Evolutionary conservation across 139 green algal species (phyloP), one percentile per base, ranked within the genome.

Genomic region (Raphidocelis subcapitata): DNA sequence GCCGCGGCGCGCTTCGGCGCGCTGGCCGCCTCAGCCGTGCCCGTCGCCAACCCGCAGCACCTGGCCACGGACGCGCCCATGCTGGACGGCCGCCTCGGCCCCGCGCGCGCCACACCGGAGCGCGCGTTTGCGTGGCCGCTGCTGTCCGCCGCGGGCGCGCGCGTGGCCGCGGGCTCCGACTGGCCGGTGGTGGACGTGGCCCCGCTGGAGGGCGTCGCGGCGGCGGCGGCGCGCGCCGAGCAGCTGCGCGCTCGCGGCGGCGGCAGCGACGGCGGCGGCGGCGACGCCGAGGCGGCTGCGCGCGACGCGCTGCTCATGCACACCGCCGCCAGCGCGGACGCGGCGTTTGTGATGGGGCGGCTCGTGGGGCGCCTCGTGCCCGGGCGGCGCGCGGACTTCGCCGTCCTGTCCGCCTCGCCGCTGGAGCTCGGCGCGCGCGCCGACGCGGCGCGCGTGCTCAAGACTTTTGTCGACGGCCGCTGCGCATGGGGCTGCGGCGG

Each of bases 1-100:
- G 52, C 74, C 14, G 67, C 75, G 1, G 51, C 54, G 49, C 61
- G 55, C 31, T 41, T 87, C 35, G 54, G 49, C n/a, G 56, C 59
- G 16, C 56, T 83, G 51, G 72, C 68, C 0, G 63, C 70, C 4
- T 20, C 26, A 0, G 55, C 46, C 24, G n/a, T 84, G 3, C 79
- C 79, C 8, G 84, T 90, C 28, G 69, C 85, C 55, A 94, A 94
- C 79, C 86, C 89, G 21, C 81, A 87, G 73, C 89, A 94, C 76
- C 67, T 93, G 31, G 56, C 88, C 33, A 72, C 73, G 10, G 89
- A 94, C 81, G 54, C 5, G 20, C 31, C 56, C 21, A 72, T 92
- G 47, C 72, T 93, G 51, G 3, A 35, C 12, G n/a, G 29, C 1
- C 76, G 81, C 35, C 78, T 94, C 41, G 86, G 87, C 0, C 0